phyloP scores from a whole-genome alignment of 2,329 filamentous ascomycete genomes.

The Rachicladosporium sp. region DNA sequence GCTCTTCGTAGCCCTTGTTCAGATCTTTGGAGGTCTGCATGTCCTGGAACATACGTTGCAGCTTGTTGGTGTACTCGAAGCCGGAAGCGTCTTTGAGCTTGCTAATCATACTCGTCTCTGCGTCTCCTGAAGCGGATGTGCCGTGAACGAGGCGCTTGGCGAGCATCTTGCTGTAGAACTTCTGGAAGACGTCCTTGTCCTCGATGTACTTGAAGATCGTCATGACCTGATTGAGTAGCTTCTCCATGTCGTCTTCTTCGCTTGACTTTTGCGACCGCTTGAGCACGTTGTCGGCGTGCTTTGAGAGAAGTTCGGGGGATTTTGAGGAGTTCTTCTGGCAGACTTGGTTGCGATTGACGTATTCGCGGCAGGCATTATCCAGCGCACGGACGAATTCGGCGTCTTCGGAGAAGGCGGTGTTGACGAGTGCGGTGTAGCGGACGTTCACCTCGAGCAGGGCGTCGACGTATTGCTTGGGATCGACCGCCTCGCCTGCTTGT shows the following conservation, averaged over 20 bases:
- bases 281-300: conserved; percentile 84
- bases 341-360: conserved; percentile 93
- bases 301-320: conserved; percentile 86
- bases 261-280: conserved; percentile 88
- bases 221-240: conserved; percentile 85
- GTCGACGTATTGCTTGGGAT: conserved; percentile 94
- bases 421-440: conserved; percentile 82
- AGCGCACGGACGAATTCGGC: conserved; percentile 92
- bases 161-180: conserved; percentile 95
- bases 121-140: conserved; percentile 91
- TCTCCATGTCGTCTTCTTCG: conserved; percentile 87
- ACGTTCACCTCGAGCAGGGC: conserved; percentile 88
- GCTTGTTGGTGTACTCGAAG: conserved; percentile 98
- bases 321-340: conserved; percentile 90
- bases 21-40: conserved; percentile 98
- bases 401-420: conserved; percentile 85
- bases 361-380: conserved; percentile 94
- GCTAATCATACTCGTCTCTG: conserved; percentile 98
- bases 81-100: conserved; percentile 98
- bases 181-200: conserved; percentile 99
- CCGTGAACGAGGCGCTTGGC: conserved; percentile 89
- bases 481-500: conserved; percentile 74
- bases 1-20: conserved; percentile 77
- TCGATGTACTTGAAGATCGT: conserved; percentile 99
- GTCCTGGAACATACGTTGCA: conserved; percentile 99